These are phyloP conservation scores for Epicoccum sorghinum DNA, from an alignment of 2,329 filamentous ascomycete genomes.

Conservation along the genomic window DNA sequence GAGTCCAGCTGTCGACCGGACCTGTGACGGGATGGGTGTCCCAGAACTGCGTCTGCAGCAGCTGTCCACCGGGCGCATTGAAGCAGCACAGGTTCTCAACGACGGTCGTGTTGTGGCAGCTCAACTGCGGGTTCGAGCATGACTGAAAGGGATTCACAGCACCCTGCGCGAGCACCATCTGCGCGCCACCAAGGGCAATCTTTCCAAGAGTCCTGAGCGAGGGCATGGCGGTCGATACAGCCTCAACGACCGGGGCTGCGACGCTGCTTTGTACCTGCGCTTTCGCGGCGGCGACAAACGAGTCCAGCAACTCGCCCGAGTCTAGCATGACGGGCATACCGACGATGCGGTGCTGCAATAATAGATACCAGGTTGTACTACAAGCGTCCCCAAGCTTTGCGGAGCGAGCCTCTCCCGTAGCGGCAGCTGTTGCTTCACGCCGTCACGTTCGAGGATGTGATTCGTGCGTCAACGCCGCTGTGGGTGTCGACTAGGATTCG, in stretches of 20 bases:
- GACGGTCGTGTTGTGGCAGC: constrained; percentile 67
- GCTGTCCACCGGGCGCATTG: constrained; percentile 72
- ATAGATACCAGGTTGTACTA: constrained; percentile 4
- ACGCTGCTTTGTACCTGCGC: constrained; percentile 37
- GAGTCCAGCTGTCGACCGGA: constrained; percentile 73
- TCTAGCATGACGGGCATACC: constrained; percentile 34
- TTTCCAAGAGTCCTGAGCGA: constrained; percentile 46
- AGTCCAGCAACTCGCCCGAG: constrained; percentile 20
- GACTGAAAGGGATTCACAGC: constrained; percentile 24
- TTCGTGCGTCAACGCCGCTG: constrained; percentile 21
- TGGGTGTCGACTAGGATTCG: constrained; percentile 14
- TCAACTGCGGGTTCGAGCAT: constrained; percentile 56
- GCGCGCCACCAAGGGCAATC: constrained; percentile 36
- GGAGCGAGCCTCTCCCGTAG: constrained; percentile 34
- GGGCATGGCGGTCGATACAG: constrained; percentile 40
- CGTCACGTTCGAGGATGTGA: constrained; percentile 24
- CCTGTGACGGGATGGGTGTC: constrained; percentile 69
- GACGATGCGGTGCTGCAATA: constrained; percentile 3
- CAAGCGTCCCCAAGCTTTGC: constrained; percentile 36
- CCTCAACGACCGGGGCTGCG: constrained; percentile 19
- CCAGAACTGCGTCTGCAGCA: constrained; percentile 81
- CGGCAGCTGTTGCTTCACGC: constrained; percentile 31
- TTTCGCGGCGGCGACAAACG: constrained; percentile 5
- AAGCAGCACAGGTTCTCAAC: constrained; percentile 75
- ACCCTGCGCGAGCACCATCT: constrained; percentile 30